A percentile compares a stretch with the other conserved stretches of the same genome.
These are phyloP conservation scores for Krasilnikovozyma curviuscula DNA, from an alignment of 768 basidiomycete genomes.

Conservation along the genomic window DNA sequence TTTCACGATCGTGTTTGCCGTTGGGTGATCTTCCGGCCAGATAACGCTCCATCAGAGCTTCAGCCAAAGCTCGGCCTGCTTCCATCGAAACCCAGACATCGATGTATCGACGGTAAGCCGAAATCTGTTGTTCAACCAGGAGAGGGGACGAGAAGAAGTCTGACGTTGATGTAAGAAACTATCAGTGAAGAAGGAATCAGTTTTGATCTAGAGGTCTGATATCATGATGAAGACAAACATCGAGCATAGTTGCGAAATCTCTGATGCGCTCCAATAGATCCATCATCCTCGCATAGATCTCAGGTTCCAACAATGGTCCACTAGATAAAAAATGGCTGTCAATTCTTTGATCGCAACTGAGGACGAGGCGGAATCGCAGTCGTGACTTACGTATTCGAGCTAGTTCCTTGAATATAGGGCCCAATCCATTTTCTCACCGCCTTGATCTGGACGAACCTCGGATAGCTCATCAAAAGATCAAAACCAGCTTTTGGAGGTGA, in stretches of 20 bases:
- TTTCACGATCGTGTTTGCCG: not conserved
- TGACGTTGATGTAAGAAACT: not conserved
- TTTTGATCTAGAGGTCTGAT: not conserved
- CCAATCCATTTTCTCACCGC: not conserved
- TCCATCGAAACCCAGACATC: slow-evolving; percentile 8
- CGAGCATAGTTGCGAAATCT: slow-evolving; percentile 4
- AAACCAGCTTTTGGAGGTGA: not conserved
- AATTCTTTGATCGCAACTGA: not conserved
- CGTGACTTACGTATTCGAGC: not conserved
- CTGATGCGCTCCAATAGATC: slow-evolving; percentile 1
- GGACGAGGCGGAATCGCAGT: not conserved
- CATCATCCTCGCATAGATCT: not conserved
- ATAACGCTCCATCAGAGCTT: slow-evolving; percentile 7
- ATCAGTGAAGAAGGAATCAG: not conserved
- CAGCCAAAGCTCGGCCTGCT: not conserved
- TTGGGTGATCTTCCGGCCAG: not conserved
- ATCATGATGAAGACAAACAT: not conserved
- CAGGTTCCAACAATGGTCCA: not conserved
- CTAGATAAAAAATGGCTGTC: not conserved
- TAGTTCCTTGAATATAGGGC: no score
- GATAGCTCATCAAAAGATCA: not conserved
- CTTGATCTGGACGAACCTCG: slow-evolving; percentile 3
- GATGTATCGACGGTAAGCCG: not conserved
- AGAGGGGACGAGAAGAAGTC: not conserved
- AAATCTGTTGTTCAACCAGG: slow-evolving; percentile 1